Conservation (phyloP, 2,329 filamentous ascomycete species). For the Chrysoporthe cubensis region DNA sequence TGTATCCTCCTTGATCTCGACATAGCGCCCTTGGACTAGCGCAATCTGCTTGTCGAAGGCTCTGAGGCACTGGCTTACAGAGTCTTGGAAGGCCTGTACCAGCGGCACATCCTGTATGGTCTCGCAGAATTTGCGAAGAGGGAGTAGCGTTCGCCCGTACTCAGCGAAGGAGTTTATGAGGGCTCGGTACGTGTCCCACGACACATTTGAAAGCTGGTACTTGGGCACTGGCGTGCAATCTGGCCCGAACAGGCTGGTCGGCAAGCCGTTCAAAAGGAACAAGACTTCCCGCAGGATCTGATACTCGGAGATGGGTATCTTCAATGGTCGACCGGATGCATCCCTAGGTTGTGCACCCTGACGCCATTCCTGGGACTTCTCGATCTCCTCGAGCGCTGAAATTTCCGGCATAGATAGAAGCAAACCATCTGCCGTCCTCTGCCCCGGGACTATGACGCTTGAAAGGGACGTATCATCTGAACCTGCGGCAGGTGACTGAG, state of each 20-base stretch:
- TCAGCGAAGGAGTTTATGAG: constrained; percentile 53
- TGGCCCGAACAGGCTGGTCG: constrained; percentile 70
- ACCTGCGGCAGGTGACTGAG: constrained; percentile 38
- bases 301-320: constrained; percentile 66
- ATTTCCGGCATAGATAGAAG: constrained; percentile 38
- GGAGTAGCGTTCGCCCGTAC: constrained; percentile 48
- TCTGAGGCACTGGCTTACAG: constrained; percentile 59
- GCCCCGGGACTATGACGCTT: constrained; percentile 35
- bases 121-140: constrained; percentile 50
- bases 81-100: constrained; percentile 72
- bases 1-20: constrained; percentile 55
- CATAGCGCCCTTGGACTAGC: constrained; percentile 61
- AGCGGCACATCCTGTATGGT: constrained; percentile 57
- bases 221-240: constrained; percentile 44
- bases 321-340: constrained; percentile 39
- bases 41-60: constrained; percentile 64
- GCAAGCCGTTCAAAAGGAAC: constrained; percentile 82
- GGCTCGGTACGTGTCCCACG: constrained; percentile 54
- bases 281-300: constrained; percentile 77
- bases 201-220: constrained; percentile 54
- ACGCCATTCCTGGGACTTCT: constrained; percentile 54
- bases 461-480: constrained; percentile 37
- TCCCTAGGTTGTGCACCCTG: constrained; percentile 35
- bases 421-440: constrained; percentile 38
- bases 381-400: constrained; percentile 41